Evolutionary conservation across 805 yeast genomes (phyloP), one percentile per base, ranked within the genome.

Genomic region (Blastobotrys muscicola): DNA sequence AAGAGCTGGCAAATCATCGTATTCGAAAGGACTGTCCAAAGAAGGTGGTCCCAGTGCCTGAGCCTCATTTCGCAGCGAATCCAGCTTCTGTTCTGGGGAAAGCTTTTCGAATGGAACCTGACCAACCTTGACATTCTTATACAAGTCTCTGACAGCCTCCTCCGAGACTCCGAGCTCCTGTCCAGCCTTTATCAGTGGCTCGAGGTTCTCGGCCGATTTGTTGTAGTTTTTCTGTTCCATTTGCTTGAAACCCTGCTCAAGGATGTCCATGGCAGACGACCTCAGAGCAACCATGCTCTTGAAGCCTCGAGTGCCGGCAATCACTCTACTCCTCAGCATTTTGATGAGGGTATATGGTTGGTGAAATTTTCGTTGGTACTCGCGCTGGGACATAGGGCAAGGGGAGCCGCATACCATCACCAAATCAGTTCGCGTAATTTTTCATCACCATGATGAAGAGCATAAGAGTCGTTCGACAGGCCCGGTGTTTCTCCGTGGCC

Each of bases 1-100:
- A 10, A 67, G 66, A 3, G 80, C 69, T 20, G 86, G 81, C 49
- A 78, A 68, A 55, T 81, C 87, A 56, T 80, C 85, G 53, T 67
- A 77, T 54, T 71, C 70, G 52, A 71, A 75, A 16, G 59, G 55
- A 33, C 48, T 47, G 47, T 47, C 45, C 33, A 48, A 45, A 33
- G 36, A 45, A n/a, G 43, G 50, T 6, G 54, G 51, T 7, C 50
- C 55, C 34, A 58, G 54, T 50, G 51, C 48, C 36, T 49, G 50
- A 12, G 46, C 39, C 31, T 59, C 59, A 15, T 39, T 45, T 41
- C 50, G 45, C 31, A 48, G 51, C 13, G 50, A 49, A 9, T 48
- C 46, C 11, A 29, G 32, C 36, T 43, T 42, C 29, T 50, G 50
- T 20, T 45, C 47, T 14, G 50, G 40, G 13, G 38, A 9, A 34